Base-by-base conservation (phyloP, 495 filamentous ascomycete genomes). In the Penicillium diatomitis region DNA sequence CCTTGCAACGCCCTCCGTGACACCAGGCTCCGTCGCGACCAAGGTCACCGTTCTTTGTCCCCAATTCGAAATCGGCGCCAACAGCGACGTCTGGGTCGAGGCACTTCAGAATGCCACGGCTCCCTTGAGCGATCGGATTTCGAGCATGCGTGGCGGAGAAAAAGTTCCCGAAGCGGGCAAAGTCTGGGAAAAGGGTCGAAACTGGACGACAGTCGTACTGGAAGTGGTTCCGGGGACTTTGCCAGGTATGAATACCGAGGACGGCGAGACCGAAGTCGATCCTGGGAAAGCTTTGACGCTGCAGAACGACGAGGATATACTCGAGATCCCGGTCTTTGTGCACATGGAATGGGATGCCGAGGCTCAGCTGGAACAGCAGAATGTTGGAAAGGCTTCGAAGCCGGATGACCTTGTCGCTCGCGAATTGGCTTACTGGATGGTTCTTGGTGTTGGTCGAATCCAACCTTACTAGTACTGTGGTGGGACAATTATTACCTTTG, bases 11-110 rank as follows among this genome's bases (percentile, higher is more conserved):
- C 88, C 92, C 1, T 72, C 82, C 12, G 76, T 76, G 7, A 95
- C 90, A 0, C 88, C 90, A 0, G 90, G 91, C 8, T 72, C 76
- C 11, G 84, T 88, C 49, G 74, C 79, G 0, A 82, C 82, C 39
- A 88, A 80, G 58, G 88, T 97, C 52, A 96, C 91, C 5, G 86
- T 98, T 36, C 76, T 97, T 8, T 96, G 90, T 59, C 92, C 92
- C 5, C 82, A 95, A 53, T 97, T 98, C 68, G 87, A 94, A 30
- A 84, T 98, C 44, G 92, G 92, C 49, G 87, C 94, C 38, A 96
- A 92, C 65, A 88, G 87, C 32, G 92, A 98, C 62, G 86, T 90
- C 27, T 96, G 92, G 85, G 92, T 96, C 54, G 92, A 97, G 56
- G 92, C 90, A 4, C 72, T 96, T 5, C 63, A 75, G 34, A 67